phyloP scores from a whole-genome alignment of 805 yeast species.

The Pichia sporocuriosa region DNA sequence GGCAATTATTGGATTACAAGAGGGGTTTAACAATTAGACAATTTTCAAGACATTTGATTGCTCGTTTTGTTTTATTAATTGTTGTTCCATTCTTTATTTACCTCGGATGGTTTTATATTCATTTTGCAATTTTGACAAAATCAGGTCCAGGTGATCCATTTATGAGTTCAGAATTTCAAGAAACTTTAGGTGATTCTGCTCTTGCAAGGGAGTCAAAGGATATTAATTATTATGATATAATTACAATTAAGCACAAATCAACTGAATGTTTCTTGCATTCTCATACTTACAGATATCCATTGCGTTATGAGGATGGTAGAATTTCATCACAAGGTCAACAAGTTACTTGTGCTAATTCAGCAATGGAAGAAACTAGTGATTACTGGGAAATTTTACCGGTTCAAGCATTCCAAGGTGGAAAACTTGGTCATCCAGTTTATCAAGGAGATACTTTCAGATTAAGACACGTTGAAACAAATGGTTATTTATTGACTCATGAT shows the following conservation, averaged over 20 bases:
- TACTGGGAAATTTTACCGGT: slow-evolving; percentile 83
- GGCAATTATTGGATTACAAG: slow-evolving; percentile 74
- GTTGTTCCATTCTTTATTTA: slow-evolving; percentile 77
- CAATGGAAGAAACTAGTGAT: slow-evolving; percentile 60
- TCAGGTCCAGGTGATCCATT: slow-evolving; percentile 96
- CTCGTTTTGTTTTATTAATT: slow-evolving; percentile 65
- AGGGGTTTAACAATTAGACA: slow-evolving; percentile 54
- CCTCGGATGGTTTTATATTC: slow-evolving; percentile 86
- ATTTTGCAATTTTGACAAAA: slow-evolving; percentile 69
- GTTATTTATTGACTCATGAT: slow-evolving; percentile 81
- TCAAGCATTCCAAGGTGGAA: slow-evolving; percentile 34
- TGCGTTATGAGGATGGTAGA: slow-evolving; percentile 94
- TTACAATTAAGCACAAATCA: slow-evolving; percentile 75
- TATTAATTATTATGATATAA: slow-evolving; percentile 66
- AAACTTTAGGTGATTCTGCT: slow-evolving; percentile 78
- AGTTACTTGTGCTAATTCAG: slow-evolving; percentile 62
- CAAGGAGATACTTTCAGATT: slow-evolving; percentile 75
- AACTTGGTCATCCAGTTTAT: slow-evolving; percentile 43
- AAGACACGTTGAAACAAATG: slow-evolving; percentile 73
- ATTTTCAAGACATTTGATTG: slow-evolving; percentile 62
- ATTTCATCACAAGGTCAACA: slow-evolving; percentile 92
- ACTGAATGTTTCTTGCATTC: slow-evolving; percentile 81
- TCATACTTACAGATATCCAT: slow-evolving; percentile 67
- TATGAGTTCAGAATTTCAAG: slow-evolving; percentile 95
- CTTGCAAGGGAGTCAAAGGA: slow-evolving; percentile 63